phyloP scores from a whole-genome alignment of 805 yeast species.

The Wickerhamomyces ciferrii region DNA sequence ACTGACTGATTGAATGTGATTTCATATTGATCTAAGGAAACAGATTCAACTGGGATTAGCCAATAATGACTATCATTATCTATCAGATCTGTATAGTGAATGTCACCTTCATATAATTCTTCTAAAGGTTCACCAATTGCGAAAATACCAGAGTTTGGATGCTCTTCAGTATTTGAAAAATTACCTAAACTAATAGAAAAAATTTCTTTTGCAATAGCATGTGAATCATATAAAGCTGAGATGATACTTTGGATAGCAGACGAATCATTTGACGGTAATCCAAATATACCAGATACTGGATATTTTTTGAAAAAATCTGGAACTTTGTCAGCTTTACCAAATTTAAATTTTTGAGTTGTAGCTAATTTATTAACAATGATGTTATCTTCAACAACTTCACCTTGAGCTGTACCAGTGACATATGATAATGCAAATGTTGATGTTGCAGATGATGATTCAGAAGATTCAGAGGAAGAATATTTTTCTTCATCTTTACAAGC shows the following conservation, averaged over 20 bases:
- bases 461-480: constrained; percentile 20
- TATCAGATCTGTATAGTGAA: constrained; percentile 34
- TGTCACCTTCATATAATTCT: constrained; percentile 33
- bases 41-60: constrained; percentile 39
- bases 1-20: constrained; percentile 26
- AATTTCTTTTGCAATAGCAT: constrained; percentile 27
- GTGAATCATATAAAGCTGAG: constrained; percentile 29
- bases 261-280: constrained; percentile 44
- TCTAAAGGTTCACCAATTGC: constrained; percentile 35
- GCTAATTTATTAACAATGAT: constrained; percentile 26
- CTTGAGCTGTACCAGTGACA: constrained; percentile 48
- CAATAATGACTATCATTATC: constrained; percentile 38
- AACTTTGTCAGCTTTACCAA: constrained; percentile 50
- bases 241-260: constrained; percentile 33
- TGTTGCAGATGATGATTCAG: constrained; percentile 17
- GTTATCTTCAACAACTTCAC: constrained; percentile 35
- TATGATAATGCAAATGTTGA: constrained; percentile 44
- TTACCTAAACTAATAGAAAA: constrained; percentile 44
- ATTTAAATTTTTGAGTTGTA: constrained; percentile 33
- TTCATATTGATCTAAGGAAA: constrained; percentile 28
- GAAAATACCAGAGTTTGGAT: constrained; percentile 34
- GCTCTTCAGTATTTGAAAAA: constrained; percentile 7
- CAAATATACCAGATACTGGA: constrained; percentile 55
- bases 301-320: constrained; percentile 49
- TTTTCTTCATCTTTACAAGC: constrained; percentile 34